Conservation (phyloP, 768 basidiomycete genomes). For the Lentinula lateritia region DNA sequence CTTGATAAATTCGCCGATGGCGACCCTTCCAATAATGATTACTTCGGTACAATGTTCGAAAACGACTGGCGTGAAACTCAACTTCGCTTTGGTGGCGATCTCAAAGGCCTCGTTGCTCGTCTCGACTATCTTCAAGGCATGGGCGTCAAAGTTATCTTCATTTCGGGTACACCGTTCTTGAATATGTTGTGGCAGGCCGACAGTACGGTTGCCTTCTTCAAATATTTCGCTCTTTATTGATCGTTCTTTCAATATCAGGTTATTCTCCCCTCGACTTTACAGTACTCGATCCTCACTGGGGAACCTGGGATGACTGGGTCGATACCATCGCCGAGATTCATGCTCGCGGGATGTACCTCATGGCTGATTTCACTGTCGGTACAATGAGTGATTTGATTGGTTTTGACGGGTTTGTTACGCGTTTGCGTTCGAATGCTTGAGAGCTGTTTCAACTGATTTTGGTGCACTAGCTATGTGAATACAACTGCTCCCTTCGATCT, state of each 20-base stretch:
- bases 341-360: conserved; percentile 81
- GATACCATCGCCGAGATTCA: conserved; percentile 73
- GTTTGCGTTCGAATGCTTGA: not conserved
- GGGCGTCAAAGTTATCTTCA: conserved; percentile 81
- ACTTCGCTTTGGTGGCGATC: conserved; percentile 84
- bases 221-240: not conserved
- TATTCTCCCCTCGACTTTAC: conserved; percentile 92
- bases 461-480: conserved; percentile 58
- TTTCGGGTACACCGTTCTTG: conserved; percentile 88
- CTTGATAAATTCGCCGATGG: conserved; percentile 95
- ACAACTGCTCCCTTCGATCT: conserved; percentile 74
- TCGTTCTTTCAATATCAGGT: conserved; percentile 37
- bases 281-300: conserved; percentile 91
- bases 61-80: conserved; percentile 87
- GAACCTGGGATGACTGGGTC: conserved; percentile 76
- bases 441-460: conserved; percentile 5
- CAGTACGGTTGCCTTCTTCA: conserved; percentile 46
- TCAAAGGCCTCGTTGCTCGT: conserved; percentile 66
- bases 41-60: conserved; percentile 74
- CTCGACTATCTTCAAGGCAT: conserved; percentile 89
- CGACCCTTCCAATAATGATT: conserved; percentile 89
- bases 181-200: conserved; percentile 98
- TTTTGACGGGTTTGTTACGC: conserved; percentile 61
- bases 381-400: conserved; percentile 88
- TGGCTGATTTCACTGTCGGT: conserved; percentile 92